These are phyloP conservation scores for Chaetomium strumarium DNA, from an alignment of 2,329 filamentous ascomycete genomes.

Conservation along the genomic window DNA sequence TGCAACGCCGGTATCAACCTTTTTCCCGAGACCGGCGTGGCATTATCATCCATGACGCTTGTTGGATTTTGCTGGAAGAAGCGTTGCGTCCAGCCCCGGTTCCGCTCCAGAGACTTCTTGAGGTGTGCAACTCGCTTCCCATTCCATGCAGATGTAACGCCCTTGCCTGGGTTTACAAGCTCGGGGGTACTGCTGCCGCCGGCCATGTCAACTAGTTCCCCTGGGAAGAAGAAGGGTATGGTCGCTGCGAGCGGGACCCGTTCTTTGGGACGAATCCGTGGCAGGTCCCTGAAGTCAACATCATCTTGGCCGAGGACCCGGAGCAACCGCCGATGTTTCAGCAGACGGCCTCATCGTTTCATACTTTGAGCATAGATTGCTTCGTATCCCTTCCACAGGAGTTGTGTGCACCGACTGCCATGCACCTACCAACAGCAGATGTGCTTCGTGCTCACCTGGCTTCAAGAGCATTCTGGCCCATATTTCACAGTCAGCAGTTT, in stretches of 20 bases:
- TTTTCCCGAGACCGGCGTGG: neutral
- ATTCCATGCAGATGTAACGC: neutral
- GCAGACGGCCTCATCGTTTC: neutral
- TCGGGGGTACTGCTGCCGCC: neutral
- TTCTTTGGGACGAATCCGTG: neutral
- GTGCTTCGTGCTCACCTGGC: neutral
- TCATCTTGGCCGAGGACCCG: neutral
- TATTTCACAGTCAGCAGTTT: conserved; percentile 6
- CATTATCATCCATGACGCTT: neutral
- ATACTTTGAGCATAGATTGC: neutral
- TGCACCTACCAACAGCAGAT: neutral
- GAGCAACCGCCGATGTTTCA: neutral
- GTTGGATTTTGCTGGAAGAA: neutral
- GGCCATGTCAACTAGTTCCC: neutral
- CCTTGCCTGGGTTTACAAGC: neutral
- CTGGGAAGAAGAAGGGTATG: conserved; percentile 1
- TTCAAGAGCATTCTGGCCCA: neutral
- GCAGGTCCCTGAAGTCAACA: neutral
- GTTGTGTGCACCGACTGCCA: neutral
- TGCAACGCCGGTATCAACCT: neutral
- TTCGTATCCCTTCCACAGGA: neutral
- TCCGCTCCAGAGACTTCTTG: neutral
- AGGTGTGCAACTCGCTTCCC: conserved; percentile 1
- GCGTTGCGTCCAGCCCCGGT: neutral
- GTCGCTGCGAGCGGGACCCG: neutral